Base-by-base conservation (phyloP, 352 stramenopile species). In the Pythium sp. region DNA sequence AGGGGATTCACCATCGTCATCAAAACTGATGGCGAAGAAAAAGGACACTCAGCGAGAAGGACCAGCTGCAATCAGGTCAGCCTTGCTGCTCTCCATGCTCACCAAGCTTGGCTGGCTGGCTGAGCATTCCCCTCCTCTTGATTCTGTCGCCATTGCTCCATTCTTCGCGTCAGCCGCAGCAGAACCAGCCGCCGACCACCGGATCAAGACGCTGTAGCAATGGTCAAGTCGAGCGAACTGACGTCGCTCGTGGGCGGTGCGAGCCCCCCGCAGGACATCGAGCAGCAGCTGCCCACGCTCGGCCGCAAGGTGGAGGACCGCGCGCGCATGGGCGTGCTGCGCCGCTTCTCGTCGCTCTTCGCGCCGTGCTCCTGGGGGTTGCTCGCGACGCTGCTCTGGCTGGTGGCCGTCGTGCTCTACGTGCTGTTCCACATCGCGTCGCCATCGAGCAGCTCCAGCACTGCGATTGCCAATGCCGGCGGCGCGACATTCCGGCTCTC, bases 401-500 rank as follows among this genome's bases (percentile, higher is more conserved):
- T 68, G 18, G 51, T 57, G 7, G 24, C 36, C 26, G 53, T 28
- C 26, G 38, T 30, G 20, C 54, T 68, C 36, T 68, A 63, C 63
- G 18, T 68, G 24, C 20, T 62, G 15, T 5, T 47, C 41, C 36
- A 62, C 63, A 54, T 62, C 41, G 15, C 41, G 41, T 32, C 51
- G 4, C 63, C 63, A 32, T 62, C 18, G n/a, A 20, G 6, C 2
- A 8, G 4, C 15, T 6, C n/a, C 5, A 18, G 9, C 26, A 3
- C n/a, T 24, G 15, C 58, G 5, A 26, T 34, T 18, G 36, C 20
- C 32, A 34, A 15, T 46, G 41, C 15, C 20, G 63, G 53, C 5
- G 63, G 63, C 22, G 63, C 63, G 36, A 63, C 63, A 38, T 81
- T 81, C 56, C 59, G 64, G 12, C 49, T 81, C 18, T 58, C 63